A percentile compares a stretch with the other conserved stretches of the same genome.
These are phyloP conservation scores for Brachypodium distachyon DNA, from an alignment of 202 grass and related monocot species.

Conservation along the genomic window DNA sequence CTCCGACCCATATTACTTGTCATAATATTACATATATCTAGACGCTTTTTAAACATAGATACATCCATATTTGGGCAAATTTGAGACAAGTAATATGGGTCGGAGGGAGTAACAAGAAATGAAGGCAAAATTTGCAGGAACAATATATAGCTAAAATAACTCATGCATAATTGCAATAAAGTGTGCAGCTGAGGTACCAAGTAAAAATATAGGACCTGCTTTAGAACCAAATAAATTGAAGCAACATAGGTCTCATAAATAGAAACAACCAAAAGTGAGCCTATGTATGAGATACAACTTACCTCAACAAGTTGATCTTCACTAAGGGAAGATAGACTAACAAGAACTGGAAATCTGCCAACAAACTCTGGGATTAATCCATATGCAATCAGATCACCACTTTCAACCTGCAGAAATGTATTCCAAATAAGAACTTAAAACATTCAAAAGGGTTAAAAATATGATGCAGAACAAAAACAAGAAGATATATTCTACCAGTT, in stretches of 20 bases:
- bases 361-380: slow-evolving; percentile 73
- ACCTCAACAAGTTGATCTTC: slow-evolving; percentile 78
- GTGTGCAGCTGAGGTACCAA: background rate
- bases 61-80: too few species aligned
- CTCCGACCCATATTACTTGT: too few species aligned
- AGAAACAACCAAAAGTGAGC: background rate
- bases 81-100: too few species aligned
- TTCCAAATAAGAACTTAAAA: background rate
- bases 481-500: background rate
- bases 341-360: slow-evolving; percentile 73
- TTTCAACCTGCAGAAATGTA: slow-evolving; percentile 54
- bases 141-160: background rate
- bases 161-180: slow-evolving; percentile 1
- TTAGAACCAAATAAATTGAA: background rate
- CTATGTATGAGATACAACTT: background rate
- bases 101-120: too few species aligned
- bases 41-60: too few species aligned
- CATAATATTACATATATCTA: too few species aligned
- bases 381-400: slow-evolving; percentile 63
- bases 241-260: background rate
- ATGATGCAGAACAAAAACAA: slow-evolving; percentile 1
- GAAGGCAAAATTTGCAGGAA: background rate
- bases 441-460: background rate
- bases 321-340: slow-evolving; percentile 57
- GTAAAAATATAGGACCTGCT: background rate